phyloP scores from a whole-genome alignment of 257 asterid genomes.

The Paraleonurus japonicus region DNA sequence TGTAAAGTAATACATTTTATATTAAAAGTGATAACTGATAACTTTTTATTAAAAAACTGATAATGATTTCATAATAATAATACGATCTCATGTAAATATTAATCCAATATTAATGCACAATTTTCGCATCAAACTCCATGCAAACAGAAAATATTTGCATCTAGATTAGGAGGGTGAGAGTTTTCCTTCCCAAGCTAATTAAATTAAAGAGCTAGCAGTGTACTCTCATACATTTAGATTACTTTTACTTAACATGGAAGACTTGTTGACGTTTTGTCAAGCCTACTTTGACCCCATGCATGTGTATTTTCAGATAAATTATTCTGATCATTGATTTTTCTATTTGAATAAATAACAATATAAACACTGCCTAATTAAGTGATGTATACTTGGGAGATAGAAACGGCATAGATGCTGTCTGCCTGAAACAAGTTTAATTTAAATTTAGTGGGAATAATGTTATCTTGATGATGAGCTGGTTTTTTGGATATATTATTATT shows the following conservation, averaged over 20 bases:
- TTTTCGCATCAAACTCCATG: too few relatives aligned
- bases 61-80: too few relatives aligned
- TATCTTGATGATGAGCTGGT: conserved; percentile 17
- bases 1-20: too few relatives aligned
- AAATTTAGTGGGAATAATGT: conserved; percentile 15
- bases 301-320: background rate
- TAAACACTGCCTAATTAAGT: background rate
- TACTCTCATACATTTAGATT: too few relatives aligned
- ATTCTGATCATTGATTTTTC: background rate
- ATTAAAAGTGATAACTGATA: too few relatives aligned
- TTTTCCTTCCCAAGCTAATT: too few relatives aligned
- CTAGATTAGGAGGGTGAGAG: too few relatives aligned
- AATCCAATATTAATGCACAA: too few relatives aligned
- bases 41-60: too few relatives aligned
- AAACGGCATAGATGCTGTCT: conserved; percentile 11
- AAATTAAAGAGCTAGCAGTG: too few relatives aligned
- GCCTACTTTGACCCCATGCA: background rate
- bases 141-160: too few relatives aligned
- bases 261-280: background rate
- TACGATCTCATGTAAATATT: too few relatives aligned
- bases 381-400: background rate
- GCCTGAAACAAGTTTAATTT: conserved; percentile 14
- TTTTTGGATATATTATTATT: background rate
- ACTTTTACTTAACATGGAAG: background rate
- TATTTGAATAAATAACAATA: background rate